These are phyloP conservation scores for Zelonia costaricensis DNA, from an alignment of 208 protist genomes.

Conservation along the genomic window DNA sequence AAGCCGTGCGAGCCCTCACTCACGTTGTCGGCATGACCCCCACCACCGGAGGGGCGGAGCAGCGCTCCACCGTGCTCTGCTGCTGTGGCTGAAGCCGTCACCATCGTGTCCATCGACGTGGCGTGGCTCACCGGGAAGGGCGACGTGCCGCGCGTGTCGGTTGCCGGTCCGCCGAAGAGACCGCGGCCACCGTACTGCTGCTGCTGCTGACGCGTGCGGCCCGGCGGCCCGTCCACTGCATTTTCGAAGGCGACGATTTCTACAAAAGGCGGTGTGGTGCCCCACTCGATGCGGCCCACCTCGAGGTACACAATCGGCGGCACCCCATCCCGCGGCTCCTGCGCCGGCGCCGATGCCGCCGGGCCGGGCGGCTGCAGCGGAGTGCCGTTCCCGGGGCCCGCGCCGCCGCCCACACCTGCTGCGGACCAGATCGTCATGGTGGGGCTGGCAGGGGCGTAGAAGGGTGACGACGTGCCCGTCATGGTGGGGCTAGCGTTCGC, in stretches of 20 bases:
- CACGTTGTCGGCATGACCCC: constrained; percentile 4
- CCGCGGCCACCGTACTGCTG: not conserved
- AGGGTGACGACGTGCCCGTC: not conserved
- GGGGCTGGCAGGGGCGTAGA: not conserved
- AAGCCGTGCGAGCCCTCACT: constrained; percentile 22
- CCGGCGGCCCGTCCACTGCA: constrained; percentile 33
- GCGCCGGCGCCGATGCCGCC: not conserved
- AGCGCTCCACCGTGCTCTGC: not conserved
- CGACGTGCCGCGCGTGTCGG: constrained; percentile 1
- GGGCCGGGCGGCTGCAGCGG: not conserved
- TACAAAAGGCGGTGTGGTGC: constrained; percentile 65
- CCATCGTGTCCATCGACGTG: constrained; percentile 4
- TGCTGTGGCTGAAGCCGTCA: constrained; percentile 1
- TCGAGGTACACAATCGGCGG: constrained; percentile 51
- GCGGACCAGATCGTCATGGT: not conserved
- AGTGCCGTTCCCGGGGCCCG: no score
- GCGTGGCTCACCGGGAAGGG: constrained; percentile 2
- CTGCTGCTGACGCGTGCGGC: constrained; percentile 1
- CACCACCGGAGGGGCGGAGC: not conserved
- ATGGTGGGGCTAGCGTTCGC: not conserved
- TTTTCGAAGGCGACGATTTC: constrained; percentile 71
- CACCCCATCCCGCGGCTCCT: no score
- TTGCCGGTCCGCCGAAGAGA: not conserved
- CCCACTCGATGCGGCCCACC: constrained; percentile 68
- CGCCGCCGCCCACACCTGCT: not conserved